phyloP scores from a whole-genome alignment of 306 rosid genomes.

The Acacia confusa region DNA sequence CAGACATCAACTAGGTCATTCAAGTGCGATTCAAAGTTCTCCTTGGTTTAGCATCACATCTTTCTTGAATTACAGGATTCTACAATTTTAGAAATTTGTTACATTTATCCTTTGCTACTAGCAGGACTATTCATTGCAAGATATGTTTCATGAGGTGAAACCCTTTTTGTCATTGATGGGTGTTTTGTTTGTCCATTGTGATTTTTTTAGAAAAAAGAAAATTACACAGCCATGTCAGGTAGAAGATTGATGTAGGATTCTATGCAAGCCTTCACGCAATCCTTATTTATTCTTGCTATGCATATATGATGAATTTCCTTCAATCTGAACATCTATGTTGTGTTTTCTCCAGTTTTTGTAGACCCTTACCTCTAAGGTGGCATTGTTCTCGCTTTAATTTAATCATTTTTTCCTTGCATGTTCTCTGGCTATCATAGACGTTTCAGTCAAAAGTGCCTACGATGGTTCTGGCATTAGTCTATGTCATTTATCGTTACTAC shows the following conservation, averaged over 20 bases:
- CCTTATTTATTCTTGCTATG: neutral
- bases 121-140: neutral
- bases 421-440: neutral
- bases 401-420: neutral
- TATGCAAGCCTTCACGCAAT: neutral
- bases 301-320: conserved; percentile 4
- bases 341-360: neutral
- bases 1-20: conserved; percentile 1
- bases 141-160: neutral
- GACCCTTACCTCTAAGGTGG: no score
- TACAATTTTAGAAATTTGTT: neutral
- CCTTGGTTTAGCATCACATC: neutral
- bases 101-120: neutral
- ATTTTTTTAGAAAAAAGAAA: neutral
- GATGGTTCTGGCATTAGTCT: neutral
- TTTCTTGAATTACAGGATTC: neutral
- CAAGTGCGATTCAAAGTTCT: neutral
- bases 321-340: neutral
- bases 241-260: neutral
- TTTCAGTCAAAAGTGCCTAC: neutral
- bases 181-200: neutral
- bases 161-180: neutral
- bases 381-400: conserved; percentile 12
- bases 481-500: neutral
- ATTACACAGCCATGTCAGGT: neutral